Evolutionary conservation across 139 green algal species (phyloP), one percentile per base, ranked within the genome.

Genomic region (Marvania coccoides): DNA sequence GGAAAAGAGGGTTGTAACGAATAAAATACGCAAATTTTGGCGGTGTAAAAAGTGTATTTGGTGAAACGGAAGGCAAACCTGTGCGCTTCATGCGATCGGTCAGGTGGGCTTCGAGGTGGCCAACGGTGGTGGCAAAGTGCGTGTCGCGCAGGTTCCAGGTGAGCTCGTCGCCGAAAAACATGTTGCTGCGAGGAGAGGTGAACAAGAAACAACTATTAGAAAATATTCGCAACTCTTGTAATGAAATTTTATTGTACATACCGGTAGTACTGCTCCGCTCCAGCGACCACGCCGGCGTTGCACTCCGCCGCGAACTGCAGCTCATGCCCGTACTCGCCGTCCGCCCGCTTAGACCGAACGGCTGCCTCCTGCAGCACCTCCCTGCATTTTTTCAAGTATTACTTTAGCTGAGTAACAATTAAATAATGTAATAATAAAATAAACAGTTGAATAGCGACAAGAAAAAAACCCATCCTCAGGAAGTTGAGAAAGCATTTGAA

Each of bases 91-190:
- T 6, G 5, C 31, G n/a, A 3, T 40, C 33, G 3, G 30, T 23
- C 29, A 78, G 53, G 60, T 79, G 61, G 9, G 76, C 35, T 8
- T 63, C 14, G 1, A 73, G 23, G 3, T 28, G 19, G 5, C 14
- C 2, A 19, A 70, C 59, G 0, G 69, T 76, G 23, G 74, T 63
- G 26, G 78, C 34, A 42, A 90, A 84, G 75, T 89, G 82, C 12
- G 12, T 55, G 74, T 90, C 83, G 0, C 83, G 64, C 26, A 88
- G 57, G 60, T 88, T 88, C 82, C 82, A 87, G 13, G 70, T 82
- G 10, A 70, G 23, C n/a, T 87, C 75, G 3, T 73, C 63, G 1
- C 70, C 55, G 38, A 71, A 73, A 58, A 82, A 82, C 64, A 76
- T 81, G 45, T 40, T 42, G 35, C 28, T 63, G 38, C 9, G 9